A percentile compares a stretch with the other conserved stretches of the same genome.
phyloP scores from a whole-genome alignment of 805 yeast genomes.

The Pichia heedii region DNA sequence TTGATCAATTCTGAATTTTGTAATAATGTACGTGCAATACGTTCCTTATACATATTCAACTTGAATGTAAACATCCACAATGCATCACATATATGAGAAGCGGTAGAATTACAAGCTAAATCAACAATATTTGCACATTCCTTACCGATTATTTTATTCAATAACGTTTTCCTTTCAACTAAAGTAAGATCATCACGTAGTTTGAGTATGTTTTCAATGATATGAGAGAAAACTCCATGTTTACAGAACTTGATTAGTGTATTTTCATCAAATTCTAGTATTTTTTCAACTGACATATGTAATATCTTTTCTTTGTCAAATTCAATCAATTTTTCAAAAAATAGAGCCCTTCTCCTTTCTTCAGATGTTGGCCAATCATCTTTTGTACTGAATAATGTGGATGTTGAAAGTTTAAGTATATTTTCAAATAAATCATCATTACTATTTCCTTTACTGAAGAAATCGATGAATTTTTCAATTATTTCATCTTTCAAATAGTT shows the following conservation, averaged over 20 bases:
- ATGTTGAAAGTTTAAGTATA: constrained; percentile 50
- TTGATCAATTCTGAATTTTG: constrained; percentile 60
- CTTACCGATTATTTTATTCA: constrained; percentile 50
- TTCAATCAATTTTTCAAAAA: constrained; percentile 62
- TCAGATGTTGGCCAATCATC: constrained; percentile 92
- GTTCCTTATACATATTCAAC: constrained; percentile 76
- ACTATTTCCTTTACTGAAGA: constrained; percentile 30
- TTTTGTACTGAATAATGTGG: constrained; percentile 72
- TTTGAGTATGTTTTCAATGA: constrained; percentile 57
- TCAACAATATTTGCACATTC: constrained; percentile 56
- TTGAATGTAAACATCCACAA: constrained; percentile 73
- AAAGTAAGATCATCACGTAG: constrained; percentile 36
- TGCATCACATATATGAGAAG: constrained; percentile 83
- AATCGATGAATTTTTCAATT: constrained; percentile 38
- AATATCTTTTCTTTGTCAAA: constrained; percentile 52
- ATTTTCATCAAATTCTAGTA: constrained; percentile 52
- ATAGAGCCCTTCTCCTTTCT: constrained; percentile 70
- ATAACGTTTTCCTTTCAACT: constrained; percentile 50
- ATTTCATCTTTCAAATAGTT: constrained; percentile 55
- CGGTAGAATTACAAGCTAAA: constrained; percentile 77
- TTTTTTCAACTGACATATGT: constrained; percentile 47
- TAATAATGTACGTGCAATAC: constrained; percentile 62
- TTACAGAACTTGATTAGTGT: constrained; percentile 63
- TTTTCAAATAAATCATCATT: constrained; percentile 53
- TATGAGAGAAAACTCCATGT: constrained; percentile 89